Base-by-base conservation (phyloP, 805 yeast species). In the Scheffersomyces amazonensis region DNA sequence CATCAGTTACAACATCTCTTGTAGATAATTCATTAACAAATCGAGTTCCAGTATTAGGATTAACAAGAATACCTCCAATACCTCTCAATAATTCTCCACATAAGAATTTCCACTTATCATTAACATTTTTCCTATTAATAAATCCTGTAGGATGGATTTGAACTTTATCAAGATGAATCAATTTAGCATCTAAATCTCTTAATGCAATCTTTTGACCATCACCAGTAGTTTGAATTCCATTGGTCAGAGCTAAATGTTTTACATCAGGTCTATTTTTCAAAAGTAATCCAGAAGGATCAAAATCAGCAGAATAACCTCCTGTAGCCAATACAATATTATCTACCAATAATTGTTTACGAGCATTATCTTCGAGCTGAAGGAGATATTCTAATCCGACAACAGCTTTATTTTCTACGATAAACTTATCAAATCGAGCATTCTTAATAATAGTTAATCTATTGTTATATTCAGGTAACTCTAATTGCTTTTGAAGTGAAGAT, bases 81-180 rank as follows among this genome's bases (percentile, higher is more conserved):
- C 82, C 83, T 53, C 85, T 62, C 3, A 79, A 48, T 0, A 80
- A 69, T 46, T 79, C 85, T 7, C 82, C 83, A 45, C 82, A 80
- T 12, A 79, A 53, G 45, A 78, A 71, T 53, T 78, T 78, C 73
- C 74, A 71, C 37, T 63, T 66, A 36, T 56, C 64, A 4, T 50
- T 48, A 17, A 62, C 63, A 27, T 72, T 66, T 15, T 54, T 54
- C 10, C 66, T 66, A 36, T 74, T 48, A 24, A 78, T 60, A 53
- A 78, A 78, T 2, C 83, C 83, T 2, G 83, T 79, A 30, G 84
- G 84, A 50, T 79, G 83, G 9, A 79, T 67, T 55, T 79, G 85
- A 16, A 79, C 58, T 47, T 78, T 73, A 33, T 75, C 75, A 82
- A 78, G 77, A 48, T 78, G 78, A 12, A 76, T 66, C 42, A 77